Evolutionary conservation across 208 protist genomes (phyloP).

Genomic region (Balamuthia mandrillaris): DNA sequence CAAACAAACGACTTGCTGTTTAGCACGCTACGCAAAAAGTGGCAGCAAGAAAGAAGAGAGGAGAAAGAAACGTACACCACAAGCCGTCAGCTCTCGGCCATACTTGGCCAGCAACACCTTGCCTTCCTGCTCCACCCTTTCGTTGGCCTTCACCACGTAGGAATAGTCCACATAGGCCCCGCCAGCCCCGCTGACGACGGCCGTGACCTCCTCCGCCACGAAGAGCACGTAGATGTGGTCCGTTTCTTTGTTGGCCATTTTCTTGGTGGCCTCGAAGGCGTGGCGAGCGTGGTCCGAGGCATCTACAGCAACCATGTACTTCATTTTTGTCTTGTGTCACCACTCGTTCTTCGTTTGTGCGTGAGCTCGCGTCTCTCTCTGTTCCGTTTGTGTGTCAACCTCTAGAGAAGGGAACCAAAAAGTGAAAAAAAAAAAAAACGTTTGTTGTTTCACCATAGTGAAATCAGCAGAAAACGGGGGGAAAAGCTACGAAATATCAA

Average conservation of each 20-base stretch:
- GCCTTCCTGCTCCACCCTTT: constrained; percentile 28
- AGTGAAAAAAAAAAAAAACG: no score
- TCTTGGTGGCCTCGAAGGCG: neutral
- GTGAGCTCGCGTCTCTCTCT: no score
- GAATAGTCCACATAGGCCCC: constrained; percentile 39
- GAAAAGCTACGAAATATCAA: no score
- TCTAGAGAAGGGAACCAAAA: no score
- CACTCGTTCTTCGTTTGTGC: no score
- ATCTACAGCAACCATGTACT: constrained; percentile 17
- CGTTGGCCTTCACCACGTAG: constrained; percentile 17
- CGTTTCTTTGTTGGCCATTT: no score
- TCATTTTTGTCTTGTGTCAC: constrained; percentile 30
- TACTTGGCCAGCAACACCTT: constrained; percentile 13
- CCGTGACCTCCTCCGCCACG: constrained; percentile 28
- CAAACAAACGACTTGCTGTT: no score
- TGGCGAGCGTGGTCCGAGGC: neutral
- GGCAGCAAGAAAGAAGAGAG: neutral
- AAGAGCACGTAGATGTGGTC: constrained; percentile 36
- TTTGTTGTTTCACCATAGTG: no score
- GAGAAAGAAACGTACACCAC: neutral
- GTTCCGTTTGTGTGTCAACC: no score
- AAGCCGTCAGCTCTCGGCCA: neutral
- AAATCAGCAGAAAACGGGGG: no score
- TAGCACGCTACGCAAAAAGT: no score
- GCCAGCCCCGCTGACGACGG: constrained; percentile 5